These are phyloP conservation scores for Kluyveromyces aestuarii DNA, from an alignment of 805 yeast species.

Conservation along the genomic window DNA sequence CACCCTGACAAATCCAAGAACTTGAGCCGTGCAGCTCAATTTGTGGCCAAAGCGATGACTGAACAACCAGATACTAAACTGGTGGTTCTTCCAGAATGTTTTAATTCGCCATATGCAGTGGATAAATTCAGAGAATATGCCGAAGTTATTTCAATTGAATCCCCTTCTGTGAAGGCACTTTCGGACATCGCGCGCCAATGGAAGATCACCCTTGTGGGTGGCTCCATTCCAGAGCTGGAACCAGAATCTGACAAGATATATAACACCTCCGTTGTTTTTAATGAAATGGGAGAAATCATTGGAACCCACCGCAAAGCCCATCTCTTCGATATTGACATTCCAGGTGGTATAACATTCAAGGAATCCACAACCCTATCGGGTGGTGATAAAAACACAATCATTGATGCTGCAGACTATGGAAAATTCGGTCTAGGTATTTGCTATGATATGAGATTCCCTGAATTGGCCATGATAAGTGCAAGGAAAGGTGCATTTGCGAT, in stretches of 20 bases:
- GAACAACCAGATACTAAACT: conserved; percentile 57
- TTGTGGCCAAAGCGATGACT: conserved; percentile 52
- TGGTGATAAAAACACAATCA: conserved; percentile 73
- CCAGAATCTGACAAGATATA: conserved; percentile 47
- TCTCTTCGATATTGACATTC: conserved; percentile 86
- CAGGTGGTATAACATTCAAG: conserved; percentile 80
- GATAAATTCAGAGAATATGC: conserved; percentile 81
- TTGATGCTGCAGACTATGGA: conserved; percentile 16
- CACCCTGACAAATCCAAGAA: conserved; percentile 66
- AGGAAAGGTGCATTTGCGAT: conserved; percentile 62
- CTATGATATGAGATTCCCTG: conserved; percentile 76
- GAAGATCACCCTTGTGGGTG: conserved; percentile 68
- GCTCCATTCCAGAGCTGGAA: conserved; percentile 79
- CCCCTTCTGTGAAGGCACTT: conserved; percentile 52
- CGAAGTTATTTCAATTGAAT: conserved; percentile 74
- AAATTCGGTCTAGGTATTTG: conserved; percentile 82
- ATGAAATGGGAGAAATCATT: conserved; percentile 62
- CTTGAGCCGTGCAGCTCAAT: conserved; percentile 54
- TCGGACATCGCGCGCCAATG: conserved; percentile 57
- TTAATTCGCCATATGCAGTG: conserved; percentile 91
- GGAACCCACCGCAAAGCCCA: conserved; percentile 90
- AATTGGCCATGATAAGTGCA: conserved; percentile 60
- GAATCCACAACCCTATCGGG: conserved; percentile 70
- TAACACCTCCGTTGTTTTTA: conserved; percentile 69
- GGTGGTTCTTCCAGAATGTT: conserved; percentile 89